These are phyloP conservation scores for Curvularia verruculosa DNA, from an alignment of 2,329 filamentous ascomycete genomes.

Conservation along the genomic window DNA sequence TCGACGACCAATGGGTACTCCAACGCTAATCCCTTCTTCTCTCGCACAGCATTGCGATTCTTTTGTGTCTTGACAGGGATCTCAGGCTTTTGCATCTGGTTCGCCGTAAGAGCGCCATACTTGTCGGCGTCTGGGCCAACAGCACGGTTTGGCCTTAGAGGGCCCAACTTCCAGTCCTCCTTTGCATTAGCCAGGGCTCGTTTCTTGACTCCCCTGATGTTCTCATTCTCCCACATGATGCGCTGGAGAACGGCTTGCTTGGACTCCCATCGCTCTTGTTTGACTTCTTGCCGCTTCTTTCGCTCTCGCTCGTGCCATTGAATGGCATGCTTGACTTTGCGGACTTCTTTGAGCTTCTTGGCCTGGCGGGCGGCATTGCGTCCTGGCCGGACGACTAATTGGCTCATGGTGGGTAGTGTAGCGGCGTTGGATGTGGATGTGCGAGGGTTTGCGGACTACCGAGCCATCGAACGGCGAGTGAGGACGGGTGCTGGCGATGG, in stretches of 20 bases:
- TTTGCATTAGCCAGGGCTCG: constrained; percentile 63
- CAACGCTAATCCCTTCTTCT: constrained; percentile 28
- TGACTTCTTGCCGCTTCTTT: constrained; percentile 29
- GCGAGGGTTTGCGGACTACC: constrained; percentile 30
- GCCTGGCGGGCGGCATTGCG: constrained; percentile 38
- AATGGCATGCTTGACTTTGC: constrained; percentile 51
- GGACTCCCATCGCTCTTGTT: constrained; percentile 38
- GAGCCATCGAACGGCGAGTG: constrained; percentile 30
- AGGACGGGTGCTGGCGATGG: constrained; percentile 1
- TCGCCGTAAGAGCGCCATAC: constrained; percentile 63
- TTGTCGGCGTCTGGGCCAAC: constrained; percentile 63
- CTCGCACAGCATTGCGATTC: constrained; percentile 25
- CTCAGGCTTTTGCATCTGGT: constrained; percentile 40
- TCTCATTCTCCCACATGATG: constrained; percentile 26
- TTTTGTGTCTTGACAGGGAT: constrained; percentile 47
- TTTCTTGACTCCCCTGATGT: constrained; percentile 46
- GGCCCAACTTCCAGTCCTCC: constrained; percentile 80
- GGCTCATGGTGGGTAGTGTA: constrained; percentile 58
- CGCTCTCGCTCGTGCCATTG: constrained; percentile 39
- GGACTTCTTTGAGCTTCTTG: constrained; percentile 45
- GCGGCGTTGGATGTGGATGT: constrained; percentile 45
- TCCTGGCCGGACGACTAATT: constrained; percentile 29
- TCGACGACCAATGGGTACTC: constrained; percentile 40
- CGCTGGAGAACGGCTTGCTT: constrained; percentile 34
- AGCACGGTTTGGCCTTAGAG: constrained; percentile 78